These are phyloP conservation scores for Parsonsia alboflavescens DNA, from an alignment of 257 asterid genomes.

Conservation along the genomic window DNA sequence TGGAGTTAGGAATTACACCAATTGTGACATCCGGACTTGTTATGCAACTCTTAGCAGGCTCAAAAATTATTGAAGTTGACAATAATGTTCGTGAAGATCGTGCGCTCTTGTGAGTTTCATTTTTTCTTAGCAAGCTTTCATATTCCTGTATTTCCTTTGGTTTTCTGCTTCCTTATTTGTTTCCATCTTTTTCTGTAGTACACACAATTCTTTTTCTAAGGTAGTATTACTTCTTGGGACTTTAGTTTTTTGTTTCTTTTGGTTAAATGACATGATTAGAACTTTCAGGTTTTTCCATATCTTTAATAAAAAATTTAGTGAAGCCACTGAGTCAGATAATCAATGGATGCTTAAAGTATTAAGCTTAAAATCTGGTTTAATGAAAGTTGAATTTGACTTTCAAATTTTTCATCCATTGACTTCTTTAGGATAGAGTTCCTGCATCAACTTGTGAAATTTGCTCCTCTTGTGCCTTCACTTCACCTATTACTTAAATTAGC, in stretches of 20 bases:
- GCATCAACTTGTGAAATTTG: not conserved
- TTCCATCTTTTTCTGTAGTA: not conserved
- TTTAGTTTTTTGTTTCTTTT: too few relatives aligned
- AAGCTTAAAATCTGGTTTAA: not conserved
- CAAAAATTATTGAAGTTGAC: constrained; percentile 79
- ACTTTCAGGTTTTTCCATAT: not conserved
- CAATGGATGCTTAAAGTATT: not conserved
- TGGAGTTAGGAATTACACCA: constrained; percentile 91
- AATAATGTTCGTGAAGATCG: constrained; percentile 87
- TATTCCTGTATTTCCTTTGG: not conserved
- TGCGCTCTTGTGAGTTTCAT: constrained; percentile 63
- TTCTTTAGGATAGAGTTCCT: not conserved
- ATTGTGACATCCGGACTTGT: constrained; percentile 82
- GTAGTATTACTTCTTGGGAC: not conserved
- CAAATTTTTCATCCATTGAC: not conserved
- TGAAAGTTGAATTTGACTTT: not conserved
- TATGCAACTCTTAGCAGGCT: constrained; percentile 79
- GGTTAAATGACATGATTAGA: not conserved
- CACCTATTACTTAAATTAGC: not conserved
- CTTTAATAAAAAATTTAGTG: too few relatives aligned
- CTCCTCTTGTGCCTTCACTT: not conserved
- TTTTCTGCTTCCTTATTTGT: not conserved
- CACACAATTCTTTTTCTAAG: not conserved
- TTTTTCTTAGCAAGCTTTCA: not conserved
- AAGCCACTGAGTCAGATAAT: not conserved